A percentile compares a stretch with the other conserved stretches of the same genome.
phyloP scores from a whole-genome alignment of 164 flowering plant species.

The Santalum album region DNA sequence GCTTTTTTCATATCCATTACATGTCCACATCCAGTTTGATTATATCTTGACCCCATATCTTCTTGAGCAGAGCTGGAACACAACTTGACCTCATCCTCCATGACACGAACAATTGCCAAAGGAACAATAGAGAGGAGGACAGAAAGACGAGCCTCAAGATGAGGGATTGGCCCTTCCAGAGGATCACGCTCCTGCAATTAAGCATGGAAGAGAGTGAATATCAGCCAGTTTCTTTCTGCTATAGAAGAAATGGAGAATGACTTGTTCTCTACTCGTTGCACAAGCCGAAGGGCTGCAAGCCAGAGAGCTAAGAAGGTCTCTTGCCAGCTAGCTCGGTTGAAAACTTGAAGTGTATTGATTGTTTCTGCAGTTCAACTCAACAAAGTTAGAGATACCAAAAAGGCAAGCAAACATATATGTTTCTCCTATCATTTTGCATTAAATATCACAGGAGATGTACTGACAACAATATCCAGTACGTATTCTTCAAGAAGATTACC shows the following conservation, averaged over 20 bases:
- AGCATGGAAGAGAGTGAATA: slow-evolving; percentile 13
- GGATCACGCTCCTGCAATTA: slow-evolving; percentile 78
- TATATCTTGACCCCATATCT: slow-evolving; percentile 8
- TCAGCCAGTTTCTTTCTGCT: slow-evolving; percentile 4
- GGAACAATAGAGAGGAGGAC: slow-evolving; percentile 67
- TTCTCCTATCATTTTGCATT: not conserved
- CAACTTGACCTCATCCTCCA: slow-evolving; percentile 42
- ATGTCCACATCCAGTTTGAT: slow-evolving; percentile 15
- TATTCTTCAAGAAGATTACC: slow-evolving; percentile 22
- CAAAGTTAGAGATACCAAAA: not conserved
- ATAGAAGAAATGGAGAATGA: slow-evolving; percentile 6
- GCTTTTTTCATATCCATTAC: slow-evolving; percentile 15
- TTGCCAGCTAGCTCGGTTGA: slow-evolving; percentile 78
- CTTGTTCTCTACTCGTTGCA: slow-evolving; percentile 78
- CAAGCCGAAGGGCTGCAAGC: slow-evolving; percentile 83
- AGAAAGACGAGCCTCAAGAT: slow-evolving; percentile 81
- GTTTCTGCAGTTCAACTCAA: slow-evolving; percentile 30
- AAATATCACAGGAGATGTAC: not conserved
- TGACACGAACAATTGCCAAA: slow-evolving; percentile 54
- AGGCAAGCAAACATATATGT: not conserved
- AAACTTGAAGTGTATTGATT: slow-evolving; percentile 51
- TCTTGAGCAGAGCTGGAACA: slow-evolving; percentile 13
- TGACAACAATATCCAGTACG: not conserved
- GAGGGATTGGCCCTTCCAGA: slow-evolving; percentile 86
- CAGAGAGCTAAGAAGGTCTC: slow-evolving; percentile 83